Evolutionary conservation across 2,329 filamentous ascomycete species (phyloP), one percentile per base, ranked within the genome.

Genomic region (Cercospora brassicicola): DNA sequence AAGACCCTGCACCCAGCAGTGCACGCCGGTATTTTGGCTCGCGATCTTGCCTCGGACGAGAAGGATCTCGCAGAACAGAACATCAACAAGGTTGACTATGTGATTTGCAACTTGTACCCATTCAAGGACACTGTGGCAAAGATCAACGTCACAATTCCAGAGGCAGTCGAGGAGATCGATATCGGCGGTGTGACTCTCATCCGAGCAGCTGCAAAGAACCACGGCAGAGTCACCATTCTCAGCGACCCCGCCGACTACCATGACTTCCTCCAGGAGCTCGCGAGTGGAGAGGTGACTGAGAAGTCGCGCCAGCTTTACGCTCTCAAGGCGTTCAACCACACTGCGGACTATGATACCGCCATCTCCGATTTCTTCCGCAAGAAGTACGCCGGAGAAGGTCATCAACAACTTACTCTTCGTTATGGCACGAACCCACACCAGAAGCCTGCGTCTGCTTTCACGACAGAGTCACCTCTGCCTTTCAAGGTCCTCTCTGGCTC

Each of bases 71-170:
- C 92, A 62, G 91, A 95, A 81, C 93, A 96, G 83, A 95, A 93
- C 82, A 97, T 97, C 80, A 87, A 91, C 84, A 96, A 96, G 84
- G 93, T 97, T 68, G 93, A 96, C 86, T 96, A 90, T 76, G 93
- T 97, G 64, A 81, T 99, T 79, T 98, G 95, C 90, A 99, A 99
- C 84, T 87, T 99, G 65, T 98, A 99, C 82, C 95, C 95, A 11
- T 99, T 99, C 89, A 97, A 97, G 85, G 94, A 98, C 80, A 99
- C 95, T 33, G 90, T 99, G 75, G 91, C 93, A 76, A 96, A 97
- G 86, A 89, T 96, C 84, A 96, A 97, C 78, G 95, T 99, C 77
- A 98, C 94, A 69, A 92, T 99, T 71, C 89, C 92, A 62, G 94
- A 99, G 83, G 95, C 95, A 62, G 94, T 99, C 45, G 95, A 99